A percentile compares a stretch with the other conserved stretches of the same genome.
phyloP scores from a whole-genome alignment of 1,284 basidiomycete species.

The Gastroboletus turbinatus region DNA sequence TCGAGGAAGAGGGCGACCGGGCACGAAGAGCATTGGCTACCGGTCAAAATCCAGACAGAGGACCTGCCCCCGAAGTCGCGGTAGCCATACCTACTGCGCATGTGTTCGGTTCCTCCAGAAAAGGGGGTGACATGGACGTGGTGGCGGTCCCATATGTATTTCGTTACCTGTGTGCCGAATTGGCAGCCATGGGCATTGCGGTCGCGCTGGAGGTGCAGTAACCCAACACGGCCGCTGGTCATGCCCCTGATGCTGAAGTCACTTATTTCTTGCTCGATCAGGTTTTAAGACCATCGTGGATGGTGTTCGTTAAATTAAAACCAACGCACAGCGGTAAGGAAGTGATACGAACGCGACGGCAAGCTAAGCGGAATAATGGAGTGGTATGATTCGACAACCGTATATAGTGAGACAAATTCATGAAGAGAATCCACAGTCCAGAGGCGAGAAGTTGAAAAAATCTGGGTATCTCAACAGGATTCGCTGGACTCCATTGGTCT shows the following conservation, averaged over 20 bases:
- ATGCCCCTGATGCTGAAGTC: background rate
- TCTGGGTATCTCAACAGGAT: constrained; percentile 16
- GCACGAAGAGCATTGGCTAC: constrained; percentile 55
- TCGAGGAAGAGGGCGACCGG: constrained; percentile 59
- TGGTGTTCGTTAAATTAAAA: constrained; percentile 14
- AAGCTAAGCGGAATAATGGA: constrained; percentile 13
- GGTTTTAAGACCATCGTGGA: constrained; percentile 3
- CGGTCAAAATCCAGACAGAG: constrained; percentile 42
- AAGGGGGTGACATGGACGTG: constrained; percentile 85
- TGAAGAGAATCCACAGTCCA: constrained; percentile 8
- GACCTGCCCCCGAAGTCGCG: constrained; percentile 48
- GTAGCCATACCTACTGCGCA: constrained; percentile 66
- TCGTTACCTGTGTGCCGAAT: constrained; percentile 82
- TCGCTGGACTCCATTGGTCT: constrained; percentile 4
- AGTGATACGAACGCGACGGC: constrained; percentile 14
- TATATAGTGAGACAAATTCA: constrained; percentile 8
- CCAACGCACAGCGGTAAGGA: constrained; percentile 9
- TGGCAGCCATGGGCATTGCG: constrained; percentile 86
- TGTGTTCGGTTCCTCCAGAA: constrained; percentile 55
- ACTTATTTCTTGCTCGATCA: background rate
- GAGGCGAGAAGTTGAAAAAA: background rate
- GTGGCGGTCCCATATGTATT: constrained; percentile 97
- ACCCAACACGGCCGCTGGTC: constrained; percentile 29
- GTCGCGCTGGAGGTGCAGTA: constrained; percentile 66
- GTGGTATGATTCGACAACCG: constrained; percentile 13